Evolutionary conservation across 169 alveolate genomes (phyloP), one percentile per base, ranked within the genome.

Genomic region (Babesia bovis): DNA sequence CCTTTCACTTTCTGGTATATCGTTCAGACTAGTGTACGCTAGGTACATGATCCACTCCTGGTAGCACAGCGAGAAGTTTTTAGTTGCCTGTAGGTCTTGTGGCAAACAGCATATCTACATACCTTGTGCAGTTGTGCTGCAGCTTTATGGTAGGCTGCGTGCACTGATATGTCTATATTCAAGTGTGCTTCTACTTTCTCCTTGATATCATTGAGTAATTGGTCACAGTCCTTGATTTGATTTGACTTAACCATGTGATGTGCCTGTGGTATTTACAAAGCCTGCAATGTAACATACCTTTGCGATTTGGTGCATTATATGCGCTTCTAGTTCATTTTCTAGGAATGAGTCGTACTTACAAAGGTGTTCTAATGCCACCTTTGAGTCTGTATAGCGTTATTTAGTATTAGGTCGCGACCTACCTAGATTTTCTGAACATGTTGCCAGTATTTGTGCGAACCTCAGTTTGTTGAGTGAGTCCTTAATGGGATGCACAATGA

Each of bases 291-390:
- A 30, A 0, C 47, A 0, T 63, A 81, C 88, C 75, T 81, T 81
- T 69, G 88, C 84, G 73, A 81, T 81, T 81, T 81, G 74, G 33
- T 60, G 70, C 88, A 81, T 81, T 28, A 81, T n/a, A 50, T 35
- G 40, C 15, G 88, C 84, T 36, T 81, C 84, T 30, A 45, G 28
- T 40, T 81, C 84, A 26, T 52, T 81, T 51, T 69, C 71, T 70
- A 81, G 57, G 71, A 70, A 81, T 21, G 59, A 35, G 66, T 81
- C 84, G 21, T 81, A 81, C 55, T 81, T 81, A 49, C 82, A 67
- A 52, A 81, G 51, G 44, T 81, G 88, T 44, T 81, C 88, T 23
- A 81, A 84, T 23, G 88, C 83, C 2, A 66, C 72, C 69, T 51
- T 59, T 23, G 88, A 84, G 44, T 81, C 88, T 81, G 41, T 13